A percentile compares a stretch with the other conserved stretches of the same genome.
Evolutionary conservation across 2,329 filamentous ascomycete genomes (phyloP).

Genomic region (Hypoxylon sp.): DNA sequence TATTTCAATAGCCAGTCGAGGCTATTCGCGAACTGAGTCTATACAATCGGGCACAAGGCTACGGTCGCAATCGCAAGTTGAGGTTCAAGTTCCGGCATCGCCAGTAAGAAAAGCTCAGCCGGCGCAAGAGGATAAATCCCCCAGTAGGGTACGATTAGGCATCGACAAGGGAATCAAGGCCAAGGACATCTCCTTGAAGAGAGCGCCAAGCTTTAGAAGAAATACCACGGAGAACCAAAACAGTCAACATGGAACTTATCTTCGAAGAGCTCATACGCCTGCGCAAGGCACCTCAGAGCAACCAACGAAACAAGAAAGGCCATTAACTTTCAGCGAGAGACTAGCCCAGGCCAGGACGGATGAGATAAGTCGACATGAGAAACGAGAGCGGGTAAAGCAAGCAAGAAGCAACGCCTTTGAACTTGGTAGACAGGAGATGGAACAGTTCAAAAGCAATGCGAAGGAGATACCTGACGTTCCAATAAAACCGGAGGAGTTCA

Average conservation of each 20-base stretch:
- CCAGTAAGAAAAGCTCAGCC: slow-evolving; percentile 70
- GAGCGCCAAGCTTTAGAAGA: slow-evolving; percentile 64
- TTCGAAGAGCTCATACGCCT: slow-evolving; percentile 56
- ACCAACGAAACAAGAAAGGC: slow-evolving; percentile 48
- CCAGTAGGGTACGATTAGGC: slow-evolving; percentile 80
- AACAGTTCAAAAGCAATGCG: slow-evolving; percentile 66
- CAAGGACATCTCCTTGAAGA: slow-evolving; percentile 83
- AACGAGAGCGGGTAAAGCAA: slow-evolving; percentile 60
- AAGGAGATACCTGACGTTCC: slow-evolving; percentile 61
- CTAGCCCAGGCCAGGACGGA: slow-evolving; percentile 74
- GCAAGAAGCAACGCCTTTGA: slow-evolving; percentile 65
- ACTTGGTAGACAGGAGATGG: slow-evolving; percentile 66
- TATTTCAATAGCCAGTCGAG: slow-evolving; percentile 30
- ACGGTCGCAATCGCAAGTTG: slow-evolving; percentile 46
- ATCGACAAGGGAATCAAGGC: slow-evolving; percentile 89
- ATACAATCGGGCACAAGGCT: slow-evolving; percentile 26
- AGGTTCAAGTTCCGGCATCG: slow-evolving; percentile 77
- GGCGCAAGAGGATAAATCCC: slow-evolving; percentile 70
- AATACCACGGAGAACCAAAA: slow-evolving; percentile 44
- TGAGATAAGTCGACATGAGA: slow-evolving; percentile 60
- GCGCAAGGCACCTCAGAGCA: slow-evolving; percentile 40
- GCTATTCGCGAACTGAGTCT: slow-evolving; percentile 33
- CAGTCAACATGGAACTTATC: slow-evolving; percentile 49
- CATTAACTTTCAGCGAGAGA: slow-evolving; percentile 81
- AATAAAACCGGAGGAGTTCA: slow-evolving; percentile 62